Conservation (phyloP, 495 filamentous ascomycete species). For the Mycothermus thermophilus region DNA sequence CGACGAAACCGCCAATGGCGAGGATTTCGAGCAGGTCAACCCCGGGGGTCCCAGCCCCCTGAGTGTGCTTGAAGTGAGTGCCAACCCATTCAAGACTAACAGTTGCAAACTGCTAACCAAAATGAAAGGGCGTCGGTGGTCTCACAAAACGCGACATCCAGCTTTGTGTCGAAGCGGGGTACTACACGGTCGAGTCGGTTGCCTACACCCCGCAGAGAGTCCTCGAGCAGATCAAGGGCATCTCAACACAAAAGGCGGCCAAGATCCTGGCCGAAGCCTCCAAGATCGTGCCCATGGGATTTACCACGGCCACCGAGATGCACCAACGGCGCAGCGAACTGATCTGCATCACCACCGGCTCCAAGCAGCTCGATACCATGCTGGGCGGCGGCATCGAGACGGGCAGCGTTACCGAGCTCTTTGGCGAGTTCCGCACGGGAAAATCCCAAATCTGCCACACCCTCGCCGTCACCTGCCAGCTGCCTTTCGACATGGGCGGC, state of each 20-base stretch:
- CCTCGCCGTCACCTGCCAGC: conserved; percentile 91
- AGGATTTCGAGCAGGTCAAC: conserved; percentile 44
- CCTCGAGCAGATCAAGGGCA: conserved; percentile 90
- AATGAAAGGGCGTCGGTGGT: conserved; percentile 57
- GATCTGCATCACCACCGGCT: conserved; percentile 94
- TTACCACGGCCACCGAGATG: conserved; percentile 99
- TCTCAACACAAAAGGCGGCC: conserved; percentile 87
- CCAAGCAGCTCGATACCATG: conserved; percentile 90
- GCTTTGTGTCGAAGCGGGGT: conserved; percentile 79
- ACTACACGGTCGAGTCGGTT: conserved; percentile 84
- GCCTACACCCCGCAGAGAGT: conserved; percentile 84
- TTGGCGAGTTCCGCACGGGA: conserved; percentile 94
- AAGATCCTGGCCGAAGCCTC: conserved; percentile 94
- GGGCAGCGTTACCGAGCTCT: conserved; percentile 95
- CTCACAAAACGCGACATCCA: conserved; percentile 92
- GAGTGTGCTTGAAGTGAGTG: conserved; percentile 63
- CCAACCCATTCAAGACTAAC: not conserved
- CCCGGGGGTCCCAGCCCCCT: conserved; percentile 95
- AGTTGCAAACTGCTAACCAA: not conserved
- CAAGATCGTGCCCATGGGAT: conserved; percentile 95
- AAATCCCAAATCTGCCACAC: conserved; percentile 98
- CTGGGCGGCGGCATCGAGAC: conserved; percentile 93
- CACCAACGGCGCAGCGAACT: conserved; percentile 88
- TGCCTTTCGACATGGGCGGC: conserved; percentile 97
- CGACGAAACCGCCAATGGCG: conserved; percentile 27